Percentiles rank a stretch among this genome's conserved stretches.
Evolutionary conservation across 176 grass and related monocot genomes (phyloP).

Genomic region (Chloris gayana): DNA sequence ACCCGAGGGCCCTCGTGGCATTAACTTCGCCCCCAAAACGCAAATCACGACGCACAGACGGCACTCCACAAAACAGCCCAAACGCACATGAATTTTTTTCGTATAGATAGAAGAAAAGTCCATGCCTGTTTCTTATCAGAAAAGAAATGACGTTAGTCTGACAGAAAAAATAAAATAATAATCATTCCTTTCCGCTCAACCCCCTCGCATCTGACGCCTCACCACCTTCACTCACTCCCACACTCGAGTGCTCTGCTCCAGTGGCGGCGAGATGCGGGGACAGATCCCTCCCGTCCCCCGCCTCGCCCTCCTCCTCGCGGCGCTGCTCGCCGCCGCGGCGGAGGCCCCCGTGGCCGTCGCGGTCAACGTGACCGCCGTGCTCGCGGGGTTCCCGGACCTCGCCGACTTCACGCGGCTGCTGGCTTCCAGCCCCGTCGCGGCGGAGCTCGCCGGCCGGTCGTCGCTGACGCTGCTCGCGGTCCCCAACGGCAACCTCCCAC

Average conservation of each 20-base stretch:
- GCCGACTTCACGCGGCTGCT: conserved; percentile 58
- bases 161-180: conserved; percentile 10
- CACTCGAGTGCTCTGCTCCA: conserved; percentile 18
- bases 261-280: conserved; percentile 53
- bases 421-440: conserved; percentile 46
- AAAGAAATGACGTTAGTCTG: not conserved
- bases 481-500: conserved; percentile 62
- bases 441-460: conserved; percentile 62
- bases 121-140: not conserved
- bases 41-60: conserved; percentile 19
- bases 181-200: conserved; percentile 32
- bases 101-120: not conserved
- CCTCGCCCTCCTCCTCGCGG: not conserved
- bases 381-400: conserved; percentile 56
- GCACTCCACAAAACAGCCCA: not conserved
- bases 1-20: conserved; percentile 24
- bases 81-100: not conserved
- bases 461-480: conserved; percentile 85
- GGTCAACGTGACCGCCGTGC: conserved; percentile 58
- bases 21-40: conserved; percentile 24
- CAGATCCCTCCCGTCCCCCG: conserved; percentile 46
- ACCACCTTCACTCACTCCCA: conserved; percentile 25
- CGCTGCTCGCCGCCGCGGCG: not conserved
- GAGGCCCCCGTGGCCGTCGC: not conserved
- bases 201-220: conserved; percentile 30